Conservation (phyloP, 2,329 filamentous ascomycete species). For the Samsoniella hepiali region DNA sequence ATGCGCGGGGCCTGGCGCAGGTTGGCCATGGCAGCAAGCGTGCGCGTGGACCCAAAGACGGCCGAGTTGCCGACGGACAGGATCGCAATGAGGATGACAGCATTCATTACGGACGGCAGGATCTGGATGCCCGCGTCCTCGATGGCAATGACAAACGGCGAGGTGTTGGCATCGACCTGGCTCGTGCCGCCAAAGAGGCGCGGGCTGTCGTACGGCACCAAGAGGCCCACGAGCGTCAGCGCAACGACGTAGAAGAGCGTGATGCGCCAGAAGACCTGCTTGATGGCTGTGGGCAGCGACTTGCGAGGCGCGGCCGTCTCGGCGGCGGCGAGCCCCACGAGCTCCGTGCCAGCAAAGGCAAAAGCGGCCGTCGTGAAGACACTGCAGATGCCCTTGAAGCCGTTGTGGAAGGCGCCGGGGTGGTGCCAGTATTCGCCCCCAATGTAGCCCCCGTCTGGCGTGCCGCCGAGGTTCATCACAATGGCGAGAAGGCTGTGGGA, state of each 20-base stretch:
- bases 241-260: conserved; percentile 78
- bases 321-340: conserved; percentile 66
- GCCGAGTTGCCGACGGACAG: conserved; percentile 80
- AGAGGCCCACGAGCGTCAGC: conserved; percentile 68
- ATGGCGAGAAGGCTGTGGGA: conserved; percentile 65
- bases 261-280: conserved; percentile 87
- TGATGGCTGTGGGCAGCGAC: conserved; percentile 72
- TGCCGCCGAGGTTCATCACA: conserved; percentile 73
- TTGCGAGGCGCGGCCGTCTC: conserved; percentile 69
- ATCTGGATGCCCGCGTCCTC: conserved; percentile 70
- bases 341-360: conserved; percentile 64
- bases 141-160: conserved; percentile 84
- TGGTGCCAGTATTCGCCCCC: conserved; percentile 67
- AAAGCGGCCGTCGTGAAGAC: conserved; percentile 69
- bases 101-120: conserved; percentile 79
- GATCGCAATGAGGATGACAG: conserved; percentile 80
- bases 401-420: conserved; percentile 75
- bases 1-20: conserved; percentile 71
- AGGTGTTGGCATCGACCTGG: conserved; percentile 57
- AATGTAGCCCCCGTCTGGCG: conserved; percentile 64
- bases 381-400: conserved; percentile 70
- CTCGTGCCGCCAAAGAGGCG: conserved; percentile 28
- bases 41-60: conserved; percentile 79
- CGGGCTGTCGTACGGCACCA: conserved; percentile 60
- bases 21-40: conserved; percentile 77